Evolutionary conservation across 2,329 filamentous ascomycete species (phyloP).

Genomic region (Sordariomycetes sp.): DNA sequence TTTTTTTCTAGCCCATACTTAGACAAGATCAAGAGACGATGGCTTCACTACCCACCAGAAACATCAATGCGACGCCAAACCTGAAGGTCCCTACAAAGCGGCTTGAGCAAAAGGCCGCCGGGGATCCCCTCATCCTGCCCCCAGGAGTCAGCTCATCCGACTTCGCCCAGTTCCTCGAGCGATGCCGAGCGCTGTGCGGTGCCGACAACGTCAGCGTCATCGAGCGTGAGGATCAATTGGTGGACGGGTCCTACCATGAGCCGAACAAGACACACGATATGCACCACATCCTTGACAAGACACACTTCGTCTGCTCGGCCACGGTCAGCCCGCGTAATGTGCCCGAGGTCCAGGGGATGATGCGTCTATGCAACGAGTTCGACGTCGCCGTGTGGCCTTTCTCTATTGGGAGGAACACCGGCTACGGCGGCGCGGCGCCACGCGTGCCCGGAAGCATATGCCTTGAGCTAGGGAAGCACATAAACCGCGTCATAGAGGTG

Average conservation of each 20-base stretch:
- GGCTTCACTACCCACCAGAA: background rate
- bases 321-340: conserved; percentile 20
- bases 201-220: conserved; percentile 12
- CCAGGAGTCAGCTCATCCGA: background rate
- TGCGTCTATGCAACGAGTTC: conserved; percentile 31
- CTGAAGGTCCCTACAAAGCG: background rate
- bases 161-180: background rate
- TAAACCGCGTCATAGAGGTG: conserved; percentile 41
- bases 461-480: conserved; percentile 37
- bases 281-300: conserved; percentile 26
- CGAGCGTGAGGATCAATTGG: conserved; percentile 4
- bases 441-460: conserved; percentile 38
- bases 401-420: conserved; percentile 37
- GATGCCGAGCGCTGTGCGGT: conserved; percentile 4
- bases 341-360: conserved; percentile 32
- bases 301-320: conserved; percentile 29
- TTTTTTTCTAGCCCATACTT: background rate
- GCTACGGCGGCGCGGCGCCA: conserved; percentile 44
- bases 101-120: background rate
- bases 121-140: background rate
- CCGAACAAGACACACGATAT: conserved; percentile 21
- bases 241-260: conserved; percentile 10
- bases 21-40: background rate
- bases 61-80: background rate
- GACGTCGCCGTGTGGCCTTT: conserved; percentile 35